Conservation (phyloP, 2,329 filamentous ascomycete genomes). For the Apiospora koreana region DNA sequence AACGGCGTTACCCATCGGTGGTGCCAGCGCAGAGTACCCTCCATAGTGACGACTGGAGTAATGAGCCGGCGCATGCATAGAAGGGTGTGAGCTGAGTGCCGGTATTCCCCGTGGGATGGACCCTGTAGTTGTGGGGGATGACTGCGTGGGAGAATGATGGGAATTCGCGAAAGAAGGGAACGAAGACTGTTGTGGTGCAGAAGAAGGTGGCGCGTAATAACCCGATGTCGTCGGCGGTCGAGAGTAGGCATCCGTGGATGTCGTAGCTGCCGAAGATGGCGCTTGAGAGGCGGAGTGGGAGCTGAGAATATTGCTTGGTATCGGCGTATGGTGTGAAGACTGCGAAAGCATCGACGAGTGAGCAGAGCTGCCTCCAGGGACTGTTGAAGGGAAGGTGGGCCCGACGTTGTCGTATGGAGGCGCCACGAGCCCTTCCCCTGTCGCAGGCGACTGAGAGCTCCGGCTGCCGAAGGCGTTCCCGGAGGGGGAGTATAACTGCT, state of each 20-base stretch:
- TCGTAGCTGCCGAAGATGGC: conserved; percentile 53
- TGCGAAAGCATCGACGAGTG: conserved; percentile 32
- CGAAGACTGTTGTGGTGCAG: conserved; percentile 47
- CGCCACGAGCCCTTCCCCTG: conserved; percentile 62
- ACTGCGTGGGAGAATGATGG: conserved; percentile 37
- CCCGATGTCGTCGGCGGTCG: conserved; percentile 59
- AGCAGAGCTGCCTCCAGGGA: conserved; percentile 50
- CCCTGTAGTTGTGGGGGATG: conserved; percentile 49
- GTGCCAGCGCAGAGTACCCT: conserved; percentile 45
- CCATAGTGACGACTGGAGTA: conserved; percentile 48
- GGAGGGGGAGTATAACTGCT: conserved; percentile 33
- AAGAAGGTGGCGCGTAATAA: conserved; percentile 58
- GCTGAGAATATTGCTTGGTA: conserved; percentile 45
- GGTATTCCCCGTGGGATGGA: conserved; percentile 36
- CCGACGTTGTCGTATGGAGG: conserved; percentile 70
- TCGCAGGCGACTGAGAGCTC: conserved; percentile 58
- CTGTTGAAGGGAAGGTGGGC: conserved; percentile 63
- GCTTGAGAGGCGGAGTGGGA: conserved; percentile 50
- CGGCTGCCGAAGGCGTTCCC: conserved; percentile 47
- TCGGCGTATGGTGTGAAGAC: conserved; percentile 31
- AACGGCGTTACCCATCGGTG: conserved; percentile 66
- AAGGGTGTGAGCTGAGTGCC: conserved; percentile 37
- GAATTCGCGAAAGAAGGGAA: conserved; percentile 44
- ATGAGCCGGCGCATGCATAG: conserved; percentile 57
- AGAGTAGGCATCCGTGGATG: conserved; percentile 59